phyloP scores from a whole-genome alignment of 805 yeast species.

The Ogataea pilisensis region DNA sequence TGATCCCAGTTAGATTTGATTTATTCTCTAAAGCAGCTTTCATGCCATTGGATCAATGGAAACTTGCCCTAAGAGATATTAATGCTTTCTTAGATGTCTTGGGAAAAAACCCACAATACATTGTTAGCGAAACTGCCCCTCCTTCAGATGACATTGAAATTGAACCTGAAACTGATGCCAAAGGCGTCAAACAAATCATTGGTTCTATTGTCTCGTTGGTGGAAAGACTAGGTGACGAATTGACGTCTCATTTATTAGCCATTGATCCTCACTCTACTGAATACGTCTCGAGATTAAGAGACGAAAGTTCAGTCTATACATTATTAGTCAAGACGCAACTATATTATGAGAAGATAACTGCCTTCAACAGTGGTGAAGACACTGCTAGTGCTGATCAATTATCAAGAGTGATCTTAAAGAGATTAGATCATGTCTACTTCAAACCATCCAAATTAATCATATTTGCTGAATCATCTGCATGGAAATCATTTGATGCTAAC shows the following conservation, averaged over 20 bases:
- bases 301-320: constrained; percentile 73
- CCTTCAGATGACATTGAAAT: constrained; percentile 67
- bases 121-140: constrained; percentile 71
- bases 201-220: constrained; percentile 85
- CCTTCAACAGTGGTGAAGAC: constrained; percentile 30
- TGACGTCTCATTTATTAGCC: constrained; percentile 77
- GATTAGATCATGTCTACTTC: constrained; percentile 91
- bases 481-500: constrained; percentile 48
- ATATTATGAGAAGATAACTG: constrained; percentile 66
- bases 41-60: constrained; percentile 83
- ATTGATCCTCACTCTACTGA: constrained; percentile 95
- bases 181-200: constrained; percentile 68
- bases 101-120: constrained; percentile 59
- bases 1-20: constrained; percentile 88
- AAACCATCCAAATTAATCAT: constrained; percentile 75
- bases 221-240: constrained; percentile 94
- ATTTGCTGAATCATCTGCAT: constrained; percentile 68
- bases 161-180: constrained; percentile 59
- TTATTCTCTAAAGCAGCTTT: constrained; percentile 59
- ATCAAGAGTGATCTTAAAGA: constrained; percentile 71
- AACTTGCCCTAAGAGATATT: constrained; percentile 59
- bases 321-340: constrained; percentile 81
- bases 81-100: constrained; percentile 59
- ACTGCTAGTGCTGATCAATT: constrained; percentile 53
- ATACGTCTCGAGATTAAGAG: constrained; percentile 84